Evolutionary conservation across 2,329 filamentous ascomycete species (phyloP), one percentile per base, ranked within the genome.

Genomic region (Scytalidium sp.): DNA sequence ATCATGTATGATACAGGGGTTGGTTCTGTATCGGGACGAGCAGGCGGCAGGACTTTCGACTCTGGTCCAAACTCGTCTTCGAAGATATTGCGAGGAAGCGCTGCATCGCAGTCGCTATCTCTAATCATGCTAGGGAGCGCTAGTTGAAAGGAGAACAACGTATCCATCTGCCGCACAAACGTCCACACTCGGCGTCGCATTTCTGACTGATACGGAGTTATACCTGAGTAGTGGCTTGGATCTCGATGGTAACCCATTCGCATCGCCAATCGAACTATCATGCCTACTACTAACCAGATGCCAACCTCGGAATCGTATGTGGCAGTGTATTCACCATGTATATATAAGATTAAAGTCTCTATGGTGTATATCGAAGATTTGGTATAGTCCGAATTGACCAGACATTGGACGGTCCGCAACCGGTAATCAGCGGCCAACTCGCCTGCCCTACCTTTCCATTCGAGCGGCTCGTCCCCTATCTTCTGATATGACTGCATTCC

Each of bases 1-100:
- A 92, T 90, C 79, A 92, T 84, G 66, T 90, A 93, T 9, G 85
- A 82, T 56, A 90, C 83, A 1, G 87, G 87, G 1, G 89, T 93
- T 2, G 86, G 80, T 63, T 92, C 87, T 1, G 79, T 83, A 25
- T 73, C 74, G 0, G 88, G 84, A 50, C 87, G 74, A 0, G 86
- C 81, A 2, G 81, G 78, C 1, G 89, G 89, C 9, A 93, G 67
- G 7, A 76, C 70, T 56, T 84, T 86, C 54, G 83, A 86, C 19
- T 81, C 79, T 3, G 86, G 84, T 43, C 84, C 79, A 36, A 94
- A 84, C 57, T 93, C 89, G 54, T 92, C 87, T 58, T 94, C 89
- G 63, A 88, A 89, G 15, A 93, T 78, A 61, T 93, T 94, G 50
- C 84, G 81, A 1, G 89, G 89, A 5, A 89, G 70, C 58, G 86